phyloP scores from a whole-genome alignment of 345 rosid species.

The Gossypium bickii region DNA sequence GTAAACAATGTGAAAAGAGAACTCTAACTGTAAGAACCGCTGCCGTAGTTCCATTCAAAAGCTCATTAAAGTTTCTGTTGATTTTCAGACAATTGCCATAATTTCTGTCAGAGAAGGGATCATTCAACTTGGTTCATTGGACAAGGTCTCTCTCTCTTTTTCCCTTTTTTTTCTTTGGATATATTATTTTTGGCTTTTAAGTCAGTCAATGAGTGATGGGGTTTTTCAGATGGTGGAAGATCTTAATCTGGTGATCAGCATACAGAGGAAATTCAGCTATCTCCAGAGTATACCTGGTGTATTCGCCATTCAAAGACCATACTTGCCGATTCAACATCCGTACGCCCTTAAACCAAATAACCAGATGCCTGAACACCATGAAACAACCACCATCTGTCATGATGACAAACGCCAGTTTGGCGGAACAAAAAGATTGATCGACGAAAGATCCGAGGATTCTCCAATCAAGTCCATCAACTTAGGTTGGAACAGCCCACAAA shows the following conservation, averaged over 20 bases:
- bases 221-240: conserved; percentile 35
- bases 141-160: conserved; percentile 35
- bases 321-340: conserved; percentile 45
- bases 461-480: conserved; percentile 44
- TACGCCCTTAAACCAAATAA: conserved; percentile 33
- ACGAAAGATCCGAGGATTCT: conserved; percentile 27
- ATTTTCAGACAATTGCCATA: conserved; percentile 60
- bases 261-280: conserved; percentile 64
- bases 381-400: conserved; percentile 21
- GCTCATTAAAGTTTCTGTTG: conserved; percentile 9
- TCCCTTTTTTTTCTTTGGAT: not conserved
- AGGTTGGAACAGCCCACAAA: conserved; percentile 59
- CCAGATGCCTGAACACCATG: conserved; percentile 26
- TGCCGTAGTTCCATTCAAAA: not conserved
- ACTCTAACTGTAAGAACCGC: not conserved
- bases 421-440: conserved; percentile 40
- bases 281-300: conserved; percentile 69
- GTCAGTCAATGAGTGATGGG: not conserved
- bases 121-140: conserved; percentile 66
- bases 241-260: conserved; percentile 53
- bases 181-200: not conserved
- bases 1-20: not conserved
- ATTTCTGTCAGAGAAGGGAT: conserved; percentile 73
- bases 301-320: conserved; percentile 51
- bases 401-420: conserved; percentile 25